Evolutionary conservation across 1,139 yeast species (phyloP), one percentile per base, ranked within the genome.

Genomic region (Kodamaea fungicola): DNA sequence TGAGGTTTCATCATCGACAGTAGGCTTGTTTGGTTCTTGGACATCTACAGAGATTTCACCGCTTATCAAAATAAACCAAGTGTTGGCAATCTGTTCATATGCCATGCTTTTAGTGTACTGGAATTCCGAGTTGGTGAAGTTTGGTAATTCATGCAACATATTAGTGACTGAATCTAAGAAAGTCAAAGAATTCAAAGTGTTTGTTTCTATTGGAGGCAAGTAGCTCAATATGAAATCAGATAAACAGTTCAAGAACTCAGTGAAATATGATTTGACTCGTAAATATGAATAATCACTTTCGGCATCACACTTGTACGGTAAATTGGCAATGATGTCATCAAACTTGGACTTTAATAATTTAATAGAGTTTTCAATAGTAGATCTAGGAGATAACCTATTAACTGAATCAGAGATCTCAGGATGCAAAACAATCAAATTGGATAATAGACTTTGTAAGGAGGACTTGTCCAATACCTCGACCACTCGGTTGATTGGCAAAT

Each of bases 261-360:
- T 76, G 42, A 89, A 73, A 41, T 69, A 63, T 2, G 88, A 80
- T 52, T 87, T 83, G 39, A 90, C 84, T 42, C 97, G 72, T 41
- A 87, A 69, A 60, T 83, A 92, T n/a, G 96, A 83, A 56, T 92
- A 92, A 58, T 90, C 97, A 37, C 85, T 79, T 35, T 74, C 70
- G 13, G 71, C 66, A 49, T 83, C 88, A 44, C 87, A 87, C 48
- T 82, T 81, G 58, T 84, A 86, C 1, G 96, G 96, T 45, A 87
- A 61, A 42, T 74, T 72, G 13, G 59, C 57, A 25, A 64, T 54
- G 22, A 86, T 75, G 3, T 52, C 51, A 10, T 70, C 64, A 35
- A 74, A 62, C 49, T 82, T 79, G 8, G 56, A 55, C 28, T 64
- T 59, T 38, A 87, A 62, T 25, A 78, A 65, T 8, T 61, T 64